A percentile compares a stretch with the other conserved stretches of the same genome.
These are phyloP conservation scores for Boletus reticuloceps DNA, from an alignment of 768 basidiomycete genomes.

Conservation along the genomic window DNA sequence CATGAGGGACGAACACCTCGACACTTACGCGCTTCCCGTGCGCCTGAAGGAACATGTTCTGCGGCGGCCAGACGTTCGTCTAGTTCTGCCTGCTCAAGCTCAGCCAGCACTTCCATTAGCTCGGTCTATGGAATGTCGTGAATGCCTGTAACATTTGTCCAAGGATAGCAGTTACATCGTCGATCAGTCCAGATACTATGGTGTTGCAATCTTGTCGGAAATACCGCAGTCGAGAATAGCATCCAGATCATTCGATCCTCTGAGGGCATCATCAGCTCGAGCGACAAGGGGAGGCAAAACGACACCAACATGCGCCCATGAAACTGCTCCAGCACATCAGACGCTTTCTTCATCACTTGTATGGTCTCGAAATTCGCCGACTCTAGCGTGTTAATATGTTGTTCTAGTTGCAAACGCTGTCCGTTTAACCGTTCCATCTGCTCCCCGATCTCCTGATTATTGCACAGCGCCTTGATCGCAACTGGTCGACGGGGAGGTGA, in stretches of 20 bases:
- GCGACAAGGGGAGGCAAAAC: not conserved
- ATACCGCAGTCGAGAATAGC: too few relatives aligned
- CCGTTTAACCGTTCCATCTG: slow-evolving; percentile 86
- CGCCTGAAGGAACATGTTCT: slow-evolving; percentile 72
- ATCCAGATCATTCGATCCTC: slow-evolving; percentile 81
- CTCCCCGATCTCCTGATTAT: slow-evolving; percentile 87
- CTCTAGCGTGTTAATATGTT: slow-evolving; percentile 95
- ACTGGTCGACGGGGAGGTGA: slow-evolving; percentile 41
- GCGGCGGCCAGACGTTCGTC: slow-evolving; percentile 83
- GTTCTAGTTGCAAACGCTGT: slow-evolving; percentile 87
- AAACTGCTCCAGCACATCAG: slow-evolving; percentile 84
- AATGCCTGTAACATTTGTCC: not conserved
- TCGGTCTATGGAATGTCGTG: slow-evolving; percentile 54
- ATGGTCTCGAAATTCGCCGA: slow-evolving; percentile 98
- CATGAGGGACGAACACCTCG: not conserved
- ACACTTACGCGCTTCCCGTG: slow-evolving; percentile 51
- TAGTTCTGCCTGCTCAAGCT: slow-evolving; percentile 85
- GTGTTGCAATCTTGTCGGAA: too few relatives aligned
- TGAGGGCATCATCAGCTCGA: slow-evolving; percentile 30
- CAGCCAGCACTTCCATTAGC: slow-evolving; percentile 77
- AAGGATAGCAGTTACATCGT: slow-evolving; percentile 58
- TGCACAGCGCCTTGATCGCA: slow-evolving; percentile 84
- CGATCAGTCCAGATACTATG: slow-evolving; percentile 69
- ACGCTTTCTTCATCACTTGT: slow-evolving; percentile 94
- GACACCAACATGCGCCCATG: slow-evolving; percentile 82